Conservation (phyloP, 257 asterid genomes). For the Rauvolfia tetraphylla region DNA sequence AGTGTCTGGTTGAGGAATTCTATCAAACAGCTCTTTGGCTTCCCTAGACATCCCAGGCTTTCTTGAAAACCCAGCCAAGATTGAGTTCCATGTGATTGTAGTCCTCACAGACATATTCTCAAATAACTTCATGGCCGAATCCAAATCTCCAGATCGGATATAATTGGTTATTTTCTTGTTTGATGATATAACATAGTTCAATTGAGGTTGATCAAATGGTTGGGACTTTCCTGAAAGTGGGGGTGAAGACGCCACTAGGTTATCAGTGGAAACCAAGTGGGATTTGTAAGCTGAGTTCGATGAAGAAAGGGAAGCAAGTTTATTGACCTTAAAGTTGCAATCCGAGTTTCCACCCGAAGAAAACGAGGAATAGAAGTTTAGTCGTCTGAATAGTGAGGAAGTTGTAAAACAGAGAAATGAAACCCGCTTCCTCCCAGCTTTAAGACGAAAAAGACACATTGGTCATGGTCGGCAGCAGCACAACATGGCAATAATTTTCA, state of each 20-base stretch:
- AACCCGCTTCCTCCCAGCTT: slow-evolving; percentile 3
- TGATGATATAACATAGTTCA: slow-evolving; percentile 22
- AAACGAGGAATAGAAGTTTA: slow-evolving; percentile 14
- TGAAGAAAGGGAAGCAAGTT: slow-evolving; percentile 15
- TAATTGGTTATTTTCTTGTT: slow-evolving; percentile 57
- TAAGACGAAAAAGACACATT: slow-evolving; percentile 29
- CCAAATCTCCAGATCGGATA: slow-evolving; percentile 52
- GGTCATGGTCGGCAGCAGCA: slow-evolving; percentile 20
- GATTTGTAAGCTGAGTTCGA: slow-evolving; percentile 2
- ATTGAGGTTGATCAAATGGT: slow-evolving; percentile 4
- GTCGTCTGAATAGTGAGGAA: slow-evolving; percentile 15
- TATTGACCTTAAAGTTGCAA: slow-evolving; percentile 20
- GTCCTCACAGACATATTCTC: slow-evolving; percentile 41
- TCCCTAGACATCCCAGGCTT: slow-evolving; percentile 46
- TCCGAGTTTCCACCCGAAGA: slow-evolving; percentile 16
- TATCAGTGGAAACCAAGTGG: slow-evolving; percentile 19
- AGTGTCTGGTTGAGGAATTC: slow-evolving; percentile 69
- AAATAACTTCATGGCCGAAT: slow-evolving; percentile 57
- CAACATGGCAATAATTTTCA: not conserved
- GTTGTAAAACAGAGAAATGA: slow-evolving; percentile 5
- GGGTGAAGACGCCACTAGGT: slow-evolving; percentile 8
- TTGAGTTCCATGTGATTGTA: slow-evolving; percentile 69
- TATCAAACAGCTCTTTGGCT: slow-evolving; percentile 55
- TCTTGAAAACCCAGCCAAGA: slow-evolving; percentile 51
- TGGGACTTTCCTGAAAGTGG: slow-evolving; percentile 6